A percentile compares a stretch with the other conserved stretches of the same genome.
phyloP scores from a whole-genome alignment of 2,329 filamentous ascomycete species.

The Neonectria punicea region DNA sequence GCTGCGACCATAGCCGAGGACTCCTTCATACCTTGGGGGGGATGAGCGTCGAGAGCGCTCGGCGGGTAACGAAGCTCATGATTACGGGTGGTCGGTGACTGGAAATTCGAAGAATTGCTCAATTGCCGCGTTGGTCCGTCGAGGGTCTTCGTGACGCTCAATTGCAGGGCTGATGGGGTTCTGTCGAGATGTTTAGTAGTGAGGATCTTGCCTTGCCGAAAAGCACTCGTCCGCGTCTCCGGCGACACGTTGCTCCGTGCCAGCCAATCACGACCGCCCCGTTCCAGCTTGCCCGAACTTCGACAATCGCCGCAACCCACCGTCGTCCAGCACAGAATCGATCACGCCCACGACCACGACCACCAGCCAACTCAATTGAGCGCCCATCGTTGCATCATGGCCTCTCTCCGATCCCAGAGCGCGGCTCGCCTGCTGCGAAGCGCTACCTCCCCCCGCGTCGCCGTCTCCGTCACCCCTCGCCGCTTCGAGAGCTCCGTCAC shows the following conservation, averaged over 20 bases:
- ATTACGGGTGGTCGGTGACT: slow-evolving; percentile 56
- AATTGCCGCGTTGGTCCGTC: slow-evolving; percentile 46
- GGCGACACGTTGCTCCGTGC: slow-evolving; percentile 56
- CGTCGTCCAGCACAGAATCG: slow-evolving; percentile 37
- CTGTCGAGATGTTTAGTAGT: slow-evolving; percentile 42
- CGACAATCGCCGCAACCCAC: slow-evolving; percentile 45
- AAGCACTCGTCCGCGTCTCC: slow-evolving; percentile 57
- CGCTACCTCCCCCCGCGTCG: slow-evolving; percentile 51
- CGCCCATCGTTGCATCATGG: slow-evolving; percentile 62
- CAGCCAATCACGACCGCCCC: slow-evolving; percentile 54
- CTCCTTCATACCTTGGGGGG: slow-evolving; percentile 86
- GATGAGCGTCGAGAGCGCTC: slow-evolving; percentile 97
- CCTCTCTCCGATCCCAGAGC: slow-evolving; percentile 69
- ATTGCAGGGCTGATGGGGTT: slow-evolving; percentile 47
- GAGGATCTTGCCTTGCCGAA: slow-evolving; percentile 52
- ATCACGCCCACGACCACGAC: slow-evolving; percentile 23
- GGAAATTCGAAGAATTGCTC: slow-evolving; percentile 39
- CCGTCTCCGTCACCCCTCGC: slow-evolving; percentile 57
- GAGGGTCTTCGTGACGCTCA: slow-evolving; percentile 48
- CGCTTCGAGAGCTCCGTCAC: slow-evolving; percentile 66
- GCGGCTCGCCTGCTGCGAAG: slow-evolving; percentile 63
- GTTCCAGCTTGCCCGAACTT: slow-evolving; percentile 44
- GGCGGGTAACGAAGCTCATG: slow-evolving; percentile 93
- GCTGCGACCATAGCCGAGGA: slow-evolving; percentile 40
- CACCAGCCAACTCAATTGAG: slow-evolving; percentile 39